Evolutionary conservation across 2,329 filamentous ascomycete genomes (phyloP).

Genomic region (Aspergillus felis): DNA sequence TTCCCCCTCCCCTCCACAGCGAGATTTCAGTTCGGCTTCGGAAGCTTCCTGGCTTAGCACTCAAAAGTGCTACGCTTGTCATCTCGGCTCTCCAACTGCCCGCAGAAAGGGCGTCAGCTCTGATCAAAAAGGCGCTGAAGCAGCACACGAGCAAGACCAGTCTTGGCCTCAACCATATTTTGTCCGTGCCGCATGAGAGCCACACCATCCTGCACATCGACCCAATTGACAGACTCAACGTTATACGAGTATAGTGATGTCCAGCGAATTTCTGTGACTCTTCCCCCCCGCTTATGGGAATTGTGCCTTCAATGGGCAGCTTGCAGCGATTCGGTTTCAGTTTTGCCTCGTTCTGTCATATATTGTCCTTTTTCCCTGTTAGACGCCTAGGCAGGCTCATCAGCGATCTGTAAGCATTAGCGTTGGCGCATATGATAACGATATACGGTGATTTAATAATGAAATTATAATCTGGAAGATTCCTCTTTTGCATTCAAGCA

Average conservation of each 20-base stretch:
- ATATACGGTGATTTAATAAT: neutral
- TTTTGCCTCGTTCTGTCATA: neutral
- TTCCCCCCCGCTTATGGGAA: neutral
- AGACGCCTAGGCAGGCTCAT: neutral
- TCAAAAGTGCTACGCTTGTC: neutral
- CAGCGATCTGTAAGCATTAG: conserved; percentile 6
- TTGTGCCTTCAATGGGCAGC: neutral
- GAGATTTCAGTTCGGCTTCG: neutral
- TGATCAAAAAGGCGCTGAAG: neutral
- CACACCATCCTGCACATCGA: neutral
- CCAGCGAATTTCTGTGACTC: neutral
- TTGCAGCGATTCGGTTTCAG: neutral
- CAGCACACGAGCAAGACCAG: neutral
- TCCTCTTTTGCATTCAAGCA: neutral
- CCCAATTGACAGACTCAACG: neutral
- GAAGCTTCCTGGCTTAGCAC: neutral
- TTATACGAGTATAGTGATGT: neutral
- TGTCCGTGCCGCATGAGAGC: neutral
- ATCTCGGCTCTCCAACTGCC: neutral
- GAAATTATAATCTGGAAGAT: neutral
- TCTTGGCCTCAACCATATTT: neutral
- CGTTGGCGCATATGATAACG: conserved; percentile 5
- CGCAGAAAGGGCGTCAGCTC: neutral
- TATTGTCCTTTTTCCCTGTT: neutral
- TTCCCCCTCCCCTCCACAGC: neutral